These are phyloP conservation scores for Neurospora crassa DNA, from an alignment of 2,329 filamentous ascomycete genomes.

Conservation along the genomic window DNA sequence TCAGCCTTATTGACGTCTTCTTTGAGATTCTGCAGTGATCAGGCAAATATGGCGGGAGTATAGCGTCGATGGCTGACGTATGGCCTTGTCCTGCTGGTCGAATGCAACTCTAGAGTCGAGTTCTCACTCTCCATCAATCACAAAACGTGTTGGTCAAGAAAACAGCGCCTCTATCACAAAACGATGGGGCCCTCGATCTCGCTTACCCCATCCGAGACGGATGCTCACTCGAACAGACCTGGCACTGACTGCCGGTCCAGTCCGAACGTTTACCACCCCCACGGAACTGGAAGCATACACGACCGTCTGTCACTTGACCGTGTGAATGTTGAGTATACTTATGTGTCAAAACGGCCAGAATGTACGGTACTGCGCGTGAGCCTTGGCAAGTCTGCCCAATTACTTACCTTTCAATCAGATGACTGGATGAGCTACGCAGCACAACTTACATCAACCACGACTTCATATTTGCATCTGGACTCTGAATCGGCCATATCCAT, in stretches of 20 bases:
- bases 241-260: not conserved
- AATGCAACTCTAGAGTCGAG: not conserved
- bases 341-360: not conserved
- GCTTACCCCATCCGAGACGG: not conserved
- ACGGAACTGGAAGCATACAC: not conserved
- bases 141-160: not conserved
- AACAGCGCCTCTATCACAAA: not conserved
- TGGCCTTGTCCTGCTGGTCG: not conserved
- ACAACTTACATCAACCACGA: not conserved
- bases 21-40: not conserved
- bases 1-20: not conserved
- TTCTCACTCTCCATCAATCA: not conserved
- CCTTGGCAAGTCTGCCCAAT: not conserved
- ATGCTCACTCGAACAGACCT: not conserved
- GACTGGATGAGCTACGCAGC: not conserved
- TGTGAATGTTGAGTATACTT: not conserved
- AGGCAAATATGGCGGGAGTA: not conserved
- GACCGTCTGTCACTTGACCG: not conserved
- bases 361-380: not conserved
- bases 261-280: not conserved
- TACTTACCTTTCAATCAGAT: not conserved
- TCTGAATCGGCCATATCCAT: not conserved
- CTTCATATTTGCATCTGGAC: not conserved
- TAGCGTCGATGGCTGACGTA: not conserved
- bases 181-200: not conserved